phyloP scores from a whole-genome alignment of 495 filamentous ascomycete species.

The Clavariopsis aquatica region DNA sequence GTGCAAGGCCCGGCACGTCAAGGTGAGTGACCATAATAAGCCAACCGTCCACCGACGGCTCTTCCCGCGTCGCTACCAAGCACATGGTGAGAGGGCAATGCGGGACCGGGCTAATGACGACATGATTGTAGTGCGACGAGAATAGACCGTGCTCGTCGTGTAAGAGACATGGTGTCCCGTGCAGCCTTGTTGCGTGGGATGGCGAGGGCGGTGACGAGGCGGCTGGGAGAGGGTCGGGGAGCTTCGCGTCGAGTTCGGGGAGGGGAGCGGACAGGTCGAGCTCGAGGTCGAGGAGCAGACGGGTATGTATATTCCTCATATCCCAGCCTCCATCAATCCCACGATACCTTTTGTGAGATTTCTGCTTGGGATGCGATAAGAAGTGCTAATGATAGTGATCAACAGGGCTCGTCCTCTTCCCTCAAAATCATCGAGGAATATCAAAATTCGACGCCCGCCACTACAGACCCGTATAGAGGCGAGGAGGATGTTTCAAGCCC shows the following conservation, averaged over 20 bases:
- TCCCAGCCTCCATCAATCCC: too few species aligned
- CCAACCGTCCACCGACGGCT: background rate
- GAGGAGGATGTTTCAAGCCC: background rate
- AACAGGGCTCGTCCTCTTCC: background rate
- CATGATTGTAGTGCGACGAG: constrained; percentile 31
- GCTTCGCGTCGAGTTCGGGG: background rate
- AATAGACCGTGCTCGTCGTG: constrained; percentile 30
- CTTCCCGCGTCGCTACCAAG: background rate
- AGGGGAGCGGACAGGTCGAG: background rate
- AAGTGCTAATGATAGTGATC: too few species aligned
- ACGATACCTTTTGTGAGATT: too few species aligned
- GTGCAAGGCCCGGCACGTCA: constrained; percentile 37
- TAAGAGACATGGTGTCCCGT: constrained; percentile 28
- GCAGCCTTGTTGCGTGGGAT: constrained; percentile 31
- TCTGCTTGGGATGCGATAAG: too few species aligned
- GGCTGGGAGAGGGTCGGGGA: background rate
- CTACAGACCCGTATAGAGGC: background rate
- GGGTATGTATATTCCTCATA: background rate
- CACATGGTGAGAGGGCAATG: background rate
- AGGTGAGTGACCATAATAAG: constrained; percentile 18
- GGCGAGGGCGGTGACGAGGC: background rate
- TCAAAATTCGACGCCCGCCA: background rate
- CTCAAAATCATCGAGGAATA: background rate
- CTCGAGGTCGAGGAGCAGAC: background rate
- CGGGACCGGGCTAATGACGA: background rate